These are phyloP conservation scores for Tricholoma matsutake DNA, from an alignment of 768 basidiomycete species.

Conservation along the genomic window DNA sequence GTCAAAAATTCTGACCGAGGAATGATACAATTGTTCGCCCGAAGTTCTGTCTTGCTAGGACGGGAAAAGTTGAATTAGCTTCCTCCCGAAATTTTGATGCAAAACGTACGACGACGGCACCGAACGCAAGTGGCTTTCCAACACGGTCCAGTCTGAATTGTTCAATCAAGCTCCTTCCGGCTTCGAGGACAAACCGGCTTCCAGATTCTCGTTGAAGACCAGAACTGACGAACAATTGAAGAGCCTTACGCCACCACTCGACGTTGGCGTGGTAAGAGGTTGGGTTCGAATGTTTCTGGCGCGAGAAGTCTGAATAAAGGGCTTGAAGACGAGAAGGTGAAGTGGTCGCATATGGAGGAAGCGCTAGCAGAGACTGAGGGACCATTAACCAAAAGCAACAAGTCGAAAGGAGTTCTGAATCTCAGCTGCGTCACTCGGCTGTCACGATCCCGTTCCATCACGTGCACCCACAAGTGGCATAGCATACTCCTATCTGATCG, in stretches of 20 bases:
- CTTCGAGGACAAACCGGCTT: constrained; percentile 62
- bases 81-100: background rate
- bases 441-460: background rate
- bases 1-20: constrained; percentile 53
- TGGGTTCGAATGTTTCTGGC: constrained; percentile 83
- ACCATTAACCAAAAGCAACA: background rate
- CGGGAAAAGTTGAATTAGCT: constrained; percentile 21
- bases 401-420: too few species aligned
- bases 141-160: constrained; percentile 60
- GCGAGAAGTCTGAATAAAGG: constrained; percentile 84
- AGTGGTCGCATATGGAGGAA: constrained; percentile 46
- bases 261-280: constrained; percentile 77
- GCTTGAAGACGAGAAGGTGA: constrained; percentile 64
- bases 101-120: constrained; percentile 68
- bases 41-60: constrained; percentile 71
- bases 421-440: background rate
- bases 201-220: constrained; percentile 46
- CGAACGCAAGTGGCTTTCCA: constrained; percentile 73
- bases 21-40: constrained; percentile 41
- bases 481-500: too few species aligned
- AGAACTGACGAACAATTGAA: constrained; percentile 56
- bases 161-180: constrained; percentile 52
- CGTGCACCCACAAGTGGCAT: too few species aligned
- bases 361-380: constrained; percentile 20
- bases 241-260: constrained; percentile 81